These are phyloP conservation scores for Fusarium sp. DNA, from an alignment of 2,329 filamentous ascomycete species.

Conservation along the genomic window DNA sequence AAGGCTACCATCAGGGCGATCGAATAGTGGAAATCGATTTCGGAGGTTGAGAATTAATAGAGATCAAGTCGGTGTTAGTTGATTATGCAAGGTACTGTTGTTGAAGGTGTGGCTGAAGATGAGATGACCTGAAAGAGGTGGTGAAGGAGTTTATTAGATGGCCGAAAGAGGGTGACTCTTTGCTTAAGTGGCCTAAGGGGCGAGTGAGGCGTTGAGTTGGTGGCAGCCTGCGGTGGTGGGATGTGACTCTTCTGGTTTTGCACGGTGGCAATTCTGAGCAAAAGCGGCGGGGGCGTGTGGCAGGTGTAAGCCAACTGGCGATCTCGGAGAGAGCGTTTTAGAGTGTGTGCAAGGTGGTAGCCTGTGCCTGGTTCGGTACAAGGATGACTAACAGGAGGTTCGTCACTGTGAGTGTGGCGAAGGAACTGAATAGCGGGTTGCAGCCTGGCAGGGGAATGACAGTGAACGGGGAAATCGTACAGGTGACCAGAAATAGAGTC, in stretches of 20 bases:
- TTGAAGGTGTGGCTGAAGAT: constrained; percentile 39
- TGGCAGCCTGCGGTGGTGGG: constrained; percentile 42
- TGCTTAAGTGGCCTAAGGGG: constrained; percentile 47
- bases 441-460: constrained; percentile 35
- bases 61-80: constrained; percentile 33
- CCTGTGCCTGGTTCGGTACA: constrained; percentile 36
- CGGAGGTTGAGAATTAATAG: constrained; percentile 20
- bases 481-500: constrained; percentile 20
- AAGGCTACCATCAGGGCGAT: constrained; percentile 48
- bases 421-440: constrained; percentile 32
- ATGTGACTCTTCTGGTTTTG: constrained; percentile 50
- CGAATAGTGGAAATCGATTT: constrained; percentile 20
- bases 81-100: constrained; percentile 45
- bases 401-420: constrained; percentile 41
- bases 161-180: constrained; percentile 47
- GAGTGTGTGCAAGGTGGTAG: constrained; percentile 43
- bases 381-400: constrained; percentile 39
- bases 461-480: constrained; percentile 11
- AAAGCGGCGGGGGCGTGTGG: constrained; percentile 43
- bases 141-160: constrained; percentile 44
- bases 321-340: constrained; percentile 52
- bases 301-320: constrained; percentile 49
- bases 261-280: constrained; percentile 50
- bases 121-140: constrained; percentile 36
- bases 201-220: constrained; percentile 42